Conservation (phyloP, 2,329 filamentous ascomycete genomes). For the Apiospora aurea region DNA sequence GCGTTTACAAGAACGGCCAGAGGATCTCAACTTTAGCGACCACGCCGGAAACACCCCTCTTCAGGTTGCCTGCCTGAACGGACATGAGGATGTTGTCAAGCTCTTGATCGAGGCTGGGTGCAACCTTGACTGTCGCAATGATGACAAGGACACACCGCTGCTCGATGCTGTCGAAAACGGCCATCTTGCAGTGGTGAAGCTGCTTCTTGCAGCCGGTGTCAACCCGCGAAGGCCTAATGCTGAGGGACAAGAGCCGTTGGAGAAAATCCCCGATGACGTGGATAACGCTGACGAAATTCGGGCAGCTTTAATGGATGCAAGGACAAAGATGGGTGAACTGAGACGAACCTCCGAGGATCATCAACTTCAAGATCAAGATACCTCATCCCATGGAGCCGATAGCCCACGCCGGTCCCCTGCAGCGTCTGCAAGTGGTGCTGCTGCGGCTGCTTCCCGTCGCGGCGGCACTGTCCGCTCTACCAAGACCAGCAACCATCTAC, state of each 20-base stretch:
- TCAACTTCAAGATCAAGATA: conserved; percentile 56
- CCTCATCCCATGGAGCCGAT: conserved; percentile 62
- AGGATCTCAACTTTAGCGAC: conserved; percentile 88
- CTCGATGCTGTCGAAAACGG: conserved; percentile 97
- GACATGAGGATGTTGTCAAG: conserved; percentile 85
- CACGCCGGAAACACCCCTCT: conserved; percentile 96
- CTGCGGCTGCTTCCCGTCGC: conserved; percentile 52
- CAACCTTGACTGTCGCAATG: conserved; percentile 78
- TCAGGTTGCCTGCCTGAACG: conserved; percentile 90
- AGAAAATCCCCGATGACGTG: conserved; percentile 76
- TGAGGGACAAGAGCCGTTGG: conserved; percentile 90
- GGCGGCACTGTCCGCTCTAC: conserved; percentile 64
- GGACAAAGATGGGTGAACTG: conserved; percentile 61
- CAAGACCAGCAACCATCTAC: conserved; percentile 69
- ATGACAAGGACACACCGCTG: conserved; percentile 89
- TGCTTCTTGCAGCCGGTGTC: conserved; percentile 84
- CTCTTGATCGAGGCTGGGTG: conserved; percentile 86
- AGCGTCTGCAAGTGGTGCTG: conserved; percentile 40
- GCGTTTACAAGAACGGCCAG: conserved; percentile 78
- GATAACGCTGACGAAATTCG: conserved; percentile 85
- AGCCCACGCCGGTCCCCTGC: conserved; percentile 66
- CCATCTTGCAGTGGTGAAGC: conserved; percentile 84
- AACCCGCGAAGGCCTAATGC: conserved; percentile 91
- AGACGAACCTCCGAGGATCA: conserved; percentile 66
- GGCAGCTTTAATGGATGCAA: conserved; percentile 66